Conservation (phyloP, 768 basidiomycete species). For the Lyophyllum semitale region DNA sequence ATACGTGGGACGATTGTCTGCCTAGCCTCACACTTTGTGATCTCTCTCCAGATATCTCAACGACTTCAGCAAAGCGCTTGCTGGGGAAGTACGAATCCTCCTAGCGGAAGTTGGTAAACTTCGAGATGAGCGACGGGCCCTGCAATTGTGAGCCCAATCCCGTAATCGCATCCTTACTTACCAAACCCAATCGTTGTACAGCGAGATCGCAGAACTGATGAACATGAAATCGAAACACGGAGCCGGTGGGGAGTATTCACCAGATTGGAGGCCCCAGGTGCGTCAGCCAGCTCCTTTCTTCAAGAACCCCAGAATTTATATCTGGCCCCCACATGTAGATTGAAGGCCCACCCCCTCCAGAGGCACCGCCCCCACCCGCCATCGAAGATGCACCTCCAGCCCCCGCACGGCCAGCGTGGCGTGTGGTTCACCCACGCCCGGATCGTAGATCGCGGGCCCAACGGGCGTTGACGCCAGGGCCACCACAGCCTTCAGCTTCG, state of each 20-base stretch:
- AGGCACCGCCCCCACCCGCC: constrained; percentile 39
- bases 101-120: constrained; percentile 81
- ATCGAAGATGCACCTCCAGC: constrained; percentile 45
- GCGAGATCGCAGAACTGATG: constrained; percentile 87
- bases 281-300: constrained; percentile 12
- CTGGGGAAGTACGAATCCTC: constrained; percentile 76
- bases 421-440: constrained; percentile 66
- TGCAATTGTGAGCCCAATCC: constrained; percentile 62
- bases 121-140: constrained; percentile 69
- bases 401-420: constrained; percentile 73
- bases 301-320: too few relatives aligned
- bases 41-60: constrained; percentile 59
- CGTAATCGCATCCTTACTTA: neutral
- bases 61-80: constrained; percentile 83
- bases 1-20: neutral
- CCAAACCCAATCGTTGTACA: constrained; percentile 26
- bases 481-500: constrained; percentile 24
- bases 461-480: constrained; percentile 30
- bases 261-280: constrained; percentile 72
- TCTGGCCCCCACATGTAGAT: too few relatives aligned
- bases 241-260: constrained; percentile 74
- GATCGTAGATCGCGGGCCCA: constrained; percentile 42
- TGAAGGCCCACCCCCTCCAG: constrained; percentile 36
- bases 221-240: constrained; percentile 81
- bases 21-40: neutral